Evolutionary conservation across 768 basidiomycete genomes (phyloP), one percentile per base, ranked within the genome.

Genomic region (Suillus sp.): DNA sequence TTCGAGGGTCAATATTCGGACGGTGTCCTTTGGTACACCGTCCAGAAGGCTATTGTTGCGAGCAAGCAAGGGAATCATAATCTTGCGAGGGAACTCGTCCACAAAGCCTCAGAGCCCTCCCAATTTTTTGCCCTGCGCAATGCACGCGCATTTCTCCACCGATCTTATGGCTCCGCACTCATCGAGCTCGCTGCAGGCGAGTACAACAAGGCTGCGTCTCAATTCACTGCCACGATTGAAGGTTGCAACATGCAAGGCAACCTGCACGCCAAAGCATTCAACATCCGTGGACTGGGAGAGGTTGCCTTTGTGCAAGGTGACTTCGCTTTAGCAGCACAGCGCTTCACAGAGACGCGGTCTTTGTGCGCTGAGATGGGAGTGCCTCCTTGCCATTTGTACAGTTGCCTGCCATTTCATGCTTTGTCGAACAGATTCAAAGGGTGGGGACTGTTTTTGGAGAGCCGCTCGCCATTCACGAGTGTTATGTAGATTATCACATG

Each of bases 11-110:
- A 47, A 22, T 7, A 9, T 42, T 20, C 20, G 20, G 18, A 42
- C 3, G 8, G 16, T 20, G 42, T 42, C 42, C 18, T 42, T 20
- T 42, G 25, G 48, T 27, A 9, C 16, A 50, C 48, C 8, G 48
- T 18, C 14, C 14, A 16, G 48, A 27, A 50, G 48, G 48, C 25
- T 27, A 6, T 50, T 16, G 48, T 50, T 16, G 48, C 48, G 25
- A 50, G 48, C 25, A 50, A 50, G 25, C 48, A 60, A 14, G 40
- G 10, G 30, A 25, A 20, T 60, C 16, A 32, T 8, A 5, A 34
- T 30, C 3, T 60, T 60, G 59, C 43, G 18, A 60, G 42, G 5
- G 59, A 60, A 5, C 25, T 60, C 25, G 6, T 60, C 22, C 22
- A n/a, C n/a, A n/a, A n/a, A n/a, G n/a, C n/a, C n/a, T n/a, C n/a